These are phyloP conservation scores for Cadophora luteo-olivacea DNA, from an alignment of 2,329 filamentous ascomycete genomes.

Conservation along the genomic window DNA sequence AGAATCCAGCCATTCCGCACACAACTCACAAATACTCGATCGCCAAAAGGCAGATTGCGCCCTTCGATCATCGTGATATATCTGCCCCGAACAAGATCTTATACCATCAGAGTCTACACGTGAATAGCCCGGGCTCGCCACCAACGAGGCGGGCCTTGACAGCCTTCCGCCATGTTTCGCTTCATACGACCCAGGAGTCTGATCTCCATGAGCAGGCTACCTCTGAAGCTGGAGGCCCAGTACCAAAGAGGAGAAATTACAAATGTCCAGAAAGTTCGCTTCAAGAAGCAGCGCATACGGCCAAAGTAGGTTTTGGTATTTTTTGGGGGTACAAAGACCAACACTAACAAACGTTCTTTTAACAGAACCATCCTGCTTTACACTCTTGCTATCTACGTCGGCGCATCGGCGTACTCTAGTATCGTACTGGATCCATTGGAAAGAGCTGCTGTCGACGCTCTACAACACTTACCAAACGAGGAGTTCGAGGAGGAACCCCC, in stretches of 20 bases:
- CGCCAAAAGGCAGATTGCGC: not conserved
- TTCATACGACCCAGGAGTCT: slow-evolving; percentile 31
- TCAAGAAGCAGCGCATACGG: slow-evolving; percentile 31
- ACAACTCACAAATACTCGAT: not conserved
- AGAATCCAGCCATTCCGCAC: not conserved
- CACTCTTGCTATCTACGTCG: slow-evolving; percentile 45
- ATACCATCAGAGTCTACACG: not conserved
- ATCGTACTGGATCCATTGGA: slow-evolving; percentile 55
- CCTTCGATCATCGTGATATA: not conserved
- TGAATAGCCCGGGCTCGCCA: slow-evolving; percentile 35
- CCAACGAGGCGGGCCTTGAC: slow-evolving; percentile 40
- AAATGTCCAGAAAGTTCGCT: slow-evolving; percentile 39
- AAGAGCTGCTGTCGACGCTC: slow-evolving; percentile 43
- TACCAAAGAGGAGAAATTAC: slow-evolving; percentile 30
- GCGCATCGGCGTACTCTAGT: slow-evolving; percentile 52
- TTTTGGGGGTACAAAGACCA: not conserved
- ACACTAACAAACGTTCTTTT: slow-evolving; percentile 5
- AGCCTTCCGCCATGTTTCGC: slow-evolving; percentile 38
- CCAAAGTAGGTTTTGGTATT: slow-evolving; percentile 29
- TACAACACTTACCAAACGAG: slow-evolving; percentile 51
- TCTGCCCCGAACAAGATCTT: not conserved
- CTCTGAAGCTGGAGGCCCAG: slow-evolving; percentile 35
- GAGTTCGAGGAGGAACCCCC: slow-evolving; percentile 53
- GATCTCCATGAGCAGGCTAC: slow-evolving; percentile 36
- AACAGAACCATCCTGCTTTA: slow-evolving; percentile 41